These are phyloP conservation scores for Peronospora farinosa DNA, from an alignment of 352 stramenopile species.

Conservation along the genomic window DNA sequence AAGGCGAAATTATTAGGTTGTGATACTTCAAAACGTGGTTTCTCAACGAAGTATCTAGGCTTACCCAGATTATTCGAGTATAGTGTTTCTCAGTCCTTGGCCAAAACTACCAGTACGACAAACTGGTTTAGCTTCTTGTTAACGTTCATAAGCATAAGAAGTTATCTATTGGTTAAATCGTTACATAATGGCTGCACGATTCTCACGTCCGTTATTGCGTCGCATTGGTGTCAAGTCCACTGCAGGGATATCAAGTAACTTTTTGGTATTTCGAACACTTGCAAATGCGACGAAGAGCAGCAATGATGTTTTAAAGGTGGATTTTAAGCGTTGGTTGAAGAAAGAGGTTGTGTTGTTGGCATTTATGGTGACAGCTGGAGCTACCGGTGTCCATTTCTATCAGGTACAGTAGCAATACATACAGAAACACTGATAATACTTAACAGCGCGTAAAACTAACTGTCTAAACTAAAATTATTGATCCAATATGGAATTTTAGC, in stretches of 20 bases:
- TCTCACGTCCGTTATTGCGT: conserved; percentile 16
- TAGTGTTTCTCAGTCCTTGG: no score
- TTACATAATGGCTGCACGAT: conserved; percentile 18
- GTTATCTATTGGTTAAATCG: conserved; percentile 16
- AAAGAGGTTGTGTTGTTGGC: conserved; percentile 46
- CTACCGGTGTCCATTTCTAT: conserved; percentile 59
- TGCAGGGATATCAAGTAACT: not conserved
- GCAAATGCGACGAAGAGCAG: conserved; percentile 15
- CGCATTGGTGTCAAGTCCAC: not conserved
- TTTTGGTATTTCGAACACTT: conserved; percentile 11
- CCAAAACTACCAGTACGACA: no score
- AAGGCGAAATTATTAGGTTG: conserved; percentile 48
- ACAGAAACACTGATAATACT: not conserved
- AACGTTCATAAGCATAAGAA: no score
- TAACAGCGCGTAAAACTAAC: not conserved
- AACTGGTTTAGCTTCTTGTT: no score
- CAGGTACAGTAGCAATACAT: conserved; percentile 28
- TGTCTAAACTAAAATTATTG: not conserved
- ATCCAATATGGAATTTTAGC: conserved; percentile 22
- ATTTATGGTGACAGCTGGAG: conserved; percentile 39
- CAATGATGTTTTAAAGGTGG: conserved; percentile 48
- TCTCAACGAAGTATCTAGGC: conserved; percentile 49
- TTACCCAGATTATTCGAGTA: no score
- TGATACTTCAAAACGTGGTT: no score
- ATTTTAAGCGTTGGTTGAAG: conserved; percentile 59